Evolutionary conservation across 148 eudicot genomes (phyloP).

Genomic region (Rhododendron williamsianum): DNA sequence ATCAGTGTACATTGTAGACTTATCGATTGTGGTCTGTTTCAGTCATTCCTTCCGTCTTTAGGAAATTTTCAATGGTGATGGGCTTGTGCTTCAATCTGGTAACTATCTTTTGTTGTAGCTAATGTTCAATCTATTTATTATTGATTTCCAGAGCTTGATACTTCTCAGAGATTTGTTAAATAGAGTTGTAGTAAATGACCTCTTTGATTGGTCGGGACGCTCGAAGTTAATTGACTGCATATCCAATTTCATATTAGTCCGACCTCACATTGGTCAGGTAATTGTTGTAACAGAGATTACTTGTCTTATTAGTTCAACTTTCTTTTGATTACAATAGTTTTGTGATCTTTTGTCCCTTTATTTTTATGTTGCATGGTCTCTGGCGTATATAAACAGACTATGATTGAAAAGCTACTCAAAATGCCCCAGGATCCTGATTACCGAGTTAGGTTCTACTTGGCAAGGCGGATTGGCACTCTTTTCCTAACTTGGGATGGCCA

Average conservation of each 20-base stretch:
- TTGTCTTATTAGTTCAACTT: background rate
- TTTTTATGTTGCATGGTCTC: slow-evolving; percentile 2
- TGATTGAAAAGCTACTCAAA: slow-evolving; percentile 74
- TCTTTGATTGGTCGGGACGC: slow-evolving; percentile 79
- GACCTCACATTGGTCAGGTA: slow-evolving; percentile 84
- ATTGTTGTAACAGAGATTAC: slow-evolving; percentile 6
- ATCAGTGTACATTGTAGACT: background rate
- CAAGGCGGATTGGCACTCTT: slow-evolving; percentile 74
- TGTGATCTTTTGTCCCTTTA: background rate
- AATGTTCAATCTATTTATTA: background rate
- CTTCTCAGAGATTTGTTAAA: slow-evolving; percentile 61
- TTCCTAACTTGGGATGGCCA: slow-evolving; percentile 99
- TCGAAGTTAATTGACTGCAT: slow-evolving; percentile 68
- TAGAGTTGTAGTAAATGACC: slow-evolving; percentile 50
- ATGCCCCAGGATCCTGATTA: slow-evolving; percentile 82
- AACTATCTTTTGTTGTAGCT: background rate
- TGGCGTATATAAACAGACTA: slow-evolving; percentile 36
- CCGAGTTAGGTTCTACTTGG: slow-evolving; percentile 74
- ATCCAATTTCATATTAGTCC: slow-evolving; percentile 59
- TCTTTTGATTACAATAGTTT: slow-evolving; percentile 1
- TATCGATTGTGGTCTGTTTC: background rate
- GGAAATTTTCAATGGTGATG: background rate
- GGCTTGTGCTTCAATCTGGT: slow-evolving; percentile 2
- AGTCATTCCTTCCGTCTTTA: background rate
- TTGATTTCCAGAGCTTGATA: slow-evolving; percentile 49